phyloP scores from a whole-genome alignment of 2,329 filamentous ascomycete species.

The Ramichloridium luteum region DNA sequence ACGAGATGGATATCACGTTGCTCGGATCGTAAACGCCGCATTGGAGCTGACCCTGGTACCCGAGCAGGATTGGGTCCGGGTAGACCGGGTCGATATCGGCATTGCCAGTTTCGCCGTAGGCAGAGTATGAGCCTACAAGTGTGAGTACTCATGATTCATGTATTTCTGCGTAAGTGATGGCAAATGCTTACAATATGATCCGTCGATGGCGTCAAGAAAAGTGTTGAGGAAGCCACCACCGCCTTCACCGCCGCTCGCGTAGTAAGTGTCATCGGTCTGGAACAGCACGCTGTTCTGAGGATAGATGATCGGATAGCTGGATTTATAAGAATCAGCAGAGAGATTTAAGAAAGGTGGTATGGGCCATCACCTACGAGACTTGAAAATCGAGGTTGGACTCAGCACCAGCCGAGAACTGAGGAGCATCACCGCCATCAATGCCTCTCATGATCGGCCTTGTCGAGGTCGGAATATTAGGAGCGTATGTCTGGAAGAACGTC shows the following conservation, averaged over 20 bases:
- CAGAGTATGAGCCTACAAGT: constrained; percentile 36
- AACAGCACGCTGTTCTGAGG: constrained; percentile 35
- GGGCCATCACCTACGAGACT: constrained; percentile 5
- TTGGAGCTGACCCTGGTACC: constrained; percentile 35
- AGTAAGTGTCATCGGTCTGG: constrained; percentile 36
- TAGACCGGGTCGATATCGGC: constrained; percentile 43
- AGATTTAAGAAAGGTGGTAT: neutral
- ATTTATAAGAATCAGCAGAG: neutral
- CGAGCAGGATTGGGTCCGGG: constrained; percentile 27
- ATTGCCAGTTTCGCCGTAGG: constrained; percentile 36
- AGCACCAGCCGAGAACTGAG: constrained; percentile 18
- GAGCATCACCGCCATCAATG: constrained; percentile 17
- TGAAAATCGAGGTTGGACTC: constrained; percentile 23
- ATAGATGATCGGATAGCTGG: constrained; percentile 36
- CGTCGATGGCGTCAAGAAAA: neutral
- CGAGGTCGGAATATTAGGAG: constrained; percentile 13
- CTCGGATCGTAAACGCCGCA: constrained; percentile 32
- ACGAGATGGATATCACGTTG: constrained; percentile 45
- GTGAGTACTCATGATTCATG: constrained; percentile 41
- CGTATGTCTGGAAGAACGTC: constrained; percentile 15
- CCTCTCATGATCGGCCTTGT: constrained; percentile 21
- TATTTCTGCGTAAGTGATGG: constrained; percentile 36
- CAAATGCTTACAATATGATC: constrained; percentile 15
- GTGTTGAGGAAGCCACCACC: constrained; percentile 1
- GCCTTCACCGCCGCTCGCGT: constrained; percentile 15